Evolutionary conservation across 805 yeast genomes (phyloP).

Genomic region (Myxozyma geophila): DNA sequence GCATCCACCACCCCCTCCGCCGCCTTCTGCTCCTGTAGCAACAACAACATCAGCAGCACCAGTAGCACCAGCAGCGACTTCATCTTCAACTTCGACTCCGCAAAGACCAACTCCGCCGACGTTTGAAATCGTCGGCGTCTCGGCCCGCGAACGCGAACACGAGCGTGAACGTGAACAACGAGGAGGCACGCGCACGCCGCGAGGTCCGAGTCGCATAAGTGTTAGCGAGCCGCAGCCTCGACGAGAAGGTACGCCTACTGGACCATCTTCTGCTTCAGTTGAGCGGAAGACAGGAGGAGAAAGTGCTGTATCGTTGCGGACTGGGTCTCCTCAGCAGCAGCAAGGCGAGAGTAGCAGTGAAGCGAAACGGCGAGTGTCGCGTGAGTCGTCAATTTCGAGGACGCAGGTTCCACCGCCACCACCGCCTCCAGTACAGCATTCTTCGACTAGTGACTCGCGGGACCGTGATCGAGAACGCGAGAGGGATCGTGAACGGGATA

Average conservation of each 20-base stretch:
- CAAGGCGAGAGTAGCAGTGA: neutral
- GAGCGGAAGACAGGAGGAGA: too few species aligned
- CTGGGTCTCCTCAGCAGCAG: too few species aligned
- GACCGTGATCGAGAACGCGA: neutral
- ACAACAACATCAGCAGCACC: too few species aligned
- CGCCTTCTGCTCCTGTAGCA: too few species aligned
- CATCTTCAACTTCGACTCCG: neutral
- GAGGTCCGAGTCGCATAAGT: neutral
- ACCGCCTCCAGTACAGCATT: neutral
- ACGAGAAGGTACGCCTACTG: too few species aligned
- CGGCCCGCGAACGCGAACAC: neutral
- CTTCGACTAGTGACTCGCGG: neutral
- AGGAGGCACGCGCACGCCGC: neutral
- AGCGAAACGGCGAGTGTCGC: neutral
- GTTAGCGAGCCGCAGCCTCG: neutral
- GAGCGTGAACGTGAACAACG: neutral
- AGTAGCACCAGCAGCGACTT: too few species aligned
- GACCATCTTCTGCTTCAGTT: too few species aligned
- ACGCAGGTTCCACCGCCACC: neutral
- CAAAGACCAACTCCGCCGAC: neutral
- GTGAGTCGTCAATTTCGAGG: neutral
- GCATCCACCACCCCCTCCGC: neutral
- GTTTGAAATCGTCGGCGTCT: neutral
- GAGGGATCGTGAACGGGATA: neutral
- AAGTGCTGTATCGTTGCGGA: too few species aligned